A percentile compares a stretch with the other conserved stretches of the same genome.
phyloP scores from a whole-genome alignment of 1,139 yeast species.

The Chernovozyma sophiae-reginae region DNA sequence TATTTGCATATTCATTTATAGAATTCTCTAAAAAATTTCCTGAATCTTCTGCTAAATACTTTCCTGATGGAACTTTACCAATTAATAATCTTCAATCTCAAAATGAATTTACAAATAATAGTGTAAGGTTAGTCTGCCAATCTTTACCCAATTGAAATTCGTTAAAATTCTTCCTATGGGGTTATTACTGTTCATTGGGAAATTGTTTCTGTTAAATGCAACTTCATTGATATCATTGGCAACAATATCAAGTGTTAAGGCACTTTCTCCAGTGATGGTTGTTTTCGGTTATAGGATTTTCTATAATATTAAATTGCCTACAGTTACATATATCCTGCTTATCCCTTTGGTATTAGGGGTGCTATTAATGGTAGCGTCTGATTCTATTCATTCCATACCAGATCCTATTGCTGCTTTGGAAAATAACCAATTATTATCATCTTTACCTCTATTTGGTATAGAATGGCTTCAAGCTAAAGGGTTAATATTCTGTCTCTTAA shows the following conservation, averaged over 20 bases:
- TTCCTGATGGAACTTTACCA: slow-evolving; percentile 34
- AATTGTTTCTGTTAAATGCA: slow-evolving; percentile 35
- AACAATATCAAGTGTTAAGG: slow-evolving; percentile 38
- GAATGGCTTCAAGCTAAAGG: slow-evolving; percentile 26
- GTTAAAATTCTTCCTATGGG: slow-evolving; percentile 36
- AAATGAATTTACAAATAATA: not conserved
- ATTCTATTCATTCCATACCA: slow-evolving; percentile 16
- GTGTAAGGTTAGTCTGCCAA: slow-evolving; percentile 11
- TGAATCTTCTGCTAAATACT: slow-evolving; percentile 12
- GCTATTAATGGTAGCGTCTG: slow-evolving; percentile 30
- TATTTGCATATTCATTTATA: slow-evolving; percentile 25
- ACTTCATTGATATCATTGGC: slow-evolving; percentile 38
- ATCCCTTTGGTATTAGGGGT: slow-evolving; percentile 38
- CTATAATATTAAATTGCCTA: slow-evolving; percentile 30
- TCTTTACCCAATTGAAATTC: slow-evolving; percentile 19
- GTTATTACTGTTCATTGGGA: slow-evolving; percentile 35
- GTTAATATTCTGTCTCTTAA: slow-evolving; percentile 24
- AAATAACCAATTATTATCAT: slow-evolving; percentile 5
- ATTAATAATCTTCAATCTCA: slow-evolving; percentile 8
- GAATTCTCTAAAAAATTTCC: slow-evolving; percentile 19
- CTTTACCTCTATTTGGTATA: slow-evolving; percentile 4
- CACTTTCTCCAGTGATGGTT: slow-evolving; percentile 36
- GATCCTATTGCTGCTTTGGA: slow-evolving; percentile 10
- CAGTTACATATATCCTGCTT: slow-evolving; percentile 32
- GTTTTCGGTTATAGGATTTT: slow-evolving; percentile 32